Evolutionary conservation across 192 early-diverging fungal species (phyloP), one percentile per base, ranked within the genome.

Genomic region (Dissophora globulifera): DNA sequence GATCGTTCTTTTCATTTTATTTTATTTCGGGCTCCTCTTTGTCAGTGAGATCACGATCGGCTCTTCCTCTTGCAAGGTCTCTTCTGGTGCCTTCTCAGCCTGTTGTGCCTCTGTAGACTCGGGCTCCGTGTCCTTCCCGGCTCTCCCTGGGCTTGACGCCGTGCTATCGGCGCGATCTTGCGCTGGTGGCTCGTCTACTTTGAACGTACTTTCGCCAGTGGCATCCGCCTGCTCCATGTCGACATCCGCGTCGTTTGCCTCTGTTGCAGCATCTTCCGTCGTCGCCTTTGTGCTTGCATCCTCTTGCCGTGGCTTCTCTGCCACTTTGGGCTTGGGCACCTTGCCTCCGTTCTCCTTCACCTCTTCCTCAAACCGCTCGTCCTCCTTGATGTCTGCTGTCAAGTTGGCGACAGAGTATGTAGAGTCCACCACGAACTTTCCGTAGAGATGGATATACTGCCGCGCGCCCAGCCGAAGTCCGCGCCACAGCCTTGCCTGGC

Each of bases 371-470:
- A 25, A 46, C 12, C 4, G 23, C 46, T 40, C 52, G 48, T 54
- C 51, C 19, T 47, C 40, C 23, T 49, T 59, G 23, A 76, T 69
- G 43, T 80, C 80, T 0, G 35, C 38, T 9, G 20, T 20, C 42
- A 82, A 68, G 0, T 54, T 64, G 11, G 69, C 60, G 13, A 65
- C 42, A 22, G 65, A 52, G 17, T 79, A 66, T 4, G 51, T 57
- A 13, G 53, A 47, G 23, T 67, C 54, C 0, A 35, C 27, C 1
- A 54, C 47, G n/a, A 40, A 46, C 31, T 79, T 68, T 30, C 67
- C 62, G 35, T 84, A 87, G 23, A 87, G 61, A 57, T 81, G 65
- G 17, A 87, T 25, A 49, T 87, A 81, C 25, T 81, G 55, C 22
- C 48, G 51, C 15, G 80, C 25, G 5, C 82, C 86, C 0, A 79